These are phyloP conservation scores for Myriangium duriaei DNA, from an alignment of 2,329 filamentous ascomycete genomes.

Conservation along the genomic window DNA sequence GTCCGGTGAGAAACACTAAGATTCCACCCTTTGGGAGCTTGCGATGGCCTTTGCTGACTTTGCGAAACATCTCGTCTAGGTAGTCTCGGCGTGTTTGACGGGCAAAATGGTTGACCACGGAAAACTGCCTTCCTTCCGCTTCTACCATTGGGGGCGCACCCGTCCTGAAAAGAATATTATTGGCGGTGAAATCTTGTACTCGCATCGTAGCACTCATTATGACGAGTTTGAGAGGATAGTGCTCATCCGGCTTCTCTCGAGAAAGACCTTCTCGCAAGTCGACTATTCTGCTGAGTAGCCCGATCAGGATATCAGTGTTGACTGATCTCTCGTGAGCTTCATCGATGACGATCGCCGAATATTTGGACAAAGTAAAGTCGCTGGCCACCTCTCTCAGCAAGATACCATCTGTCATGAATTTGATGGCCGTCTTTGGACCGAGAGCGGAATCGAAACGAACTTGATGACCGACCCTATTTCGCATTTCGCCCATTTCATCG, in stretches of 20 bases:
- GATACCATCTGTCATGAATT: conserved; percentile 99
- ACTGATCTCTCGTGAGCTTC: conserved; percentile 95
- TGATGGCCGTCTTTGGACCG: conserved; percentile 70
- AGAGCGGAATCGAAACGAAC: conserved; percentile 89
- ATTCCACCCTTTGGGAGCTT: conserved; percentile 86
- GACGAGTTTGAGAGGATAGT: conserved; percentile 70
- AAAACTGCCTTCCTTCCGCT: conserved; percentile 82
- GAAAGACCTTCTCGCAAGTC: conserved; percentile 66
- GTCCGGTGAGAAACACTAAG: conserved; percentile 85
- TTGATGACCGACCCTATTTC: conserved; percentile 70
- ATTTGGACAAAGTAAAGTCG: conserved; percentile 77
- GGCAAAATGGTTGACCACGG: conserved; percentile 81
- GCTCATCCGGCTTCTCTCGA: conserved; percentile 55
- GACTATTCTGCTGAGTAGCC: conserved; percentile 88
- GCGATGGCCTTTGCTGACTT: conserved; percentile 74
- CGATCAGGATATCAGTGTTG: conserved; percentile 96
- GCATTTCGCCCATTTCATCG: conserved; percentile 68
- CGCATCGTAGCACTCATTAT: conserved; percentile 97
- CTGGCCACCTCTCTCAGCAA: conserved; percentile 80
- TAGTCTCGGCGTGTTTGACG: conserved; percentile 76
- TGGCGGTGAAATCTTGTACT: conserved; percentile 81
- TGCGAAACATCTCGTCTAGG: conserved; percentile 77
- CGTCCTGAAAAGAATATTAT: conserved; percentile 62
- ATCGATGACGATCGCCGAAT: conserved; percentile 88
- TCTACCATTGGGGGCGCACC: conserved; percentile 70